A percentile compares a stretch with the other conserved stretches of the same genome.
These are phyloP conservation scores for Phytophthora palmivora DNA, from an alignment of 352 stramenopile species.

Conservation along the genomic window DNA sequence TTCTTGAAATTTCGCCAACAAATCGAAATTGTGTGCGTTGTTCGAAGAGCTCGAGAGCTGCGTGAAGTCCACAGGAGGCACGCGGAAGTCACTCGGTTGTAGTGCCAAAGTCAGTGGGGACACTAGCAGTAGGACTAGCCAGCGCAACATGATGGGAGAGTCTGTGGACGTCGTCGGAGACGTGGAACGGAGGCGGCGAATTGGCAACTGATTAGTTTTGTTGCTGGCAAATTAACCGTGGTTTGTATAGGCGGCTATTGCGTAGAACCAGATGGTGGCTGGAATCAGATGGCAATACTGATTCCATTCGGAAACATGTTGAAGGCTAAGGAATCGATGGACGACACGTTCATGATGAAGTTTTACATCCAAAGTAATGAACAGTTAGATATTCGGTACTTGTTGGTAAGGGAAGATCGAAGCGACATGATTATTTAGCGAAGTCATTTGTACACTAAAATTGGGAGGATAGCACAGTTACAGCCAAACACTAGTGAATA, in stretches of 20 bases:
- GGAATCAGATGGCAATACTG: slow-evolving; percentile 21
- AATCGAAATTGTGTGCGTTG: slow-evolving; percentile 41
- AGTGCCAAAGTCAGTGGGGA: slow-evolving; percentile 19
- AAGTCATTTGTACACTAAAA: slow-evolving; percentile 7
- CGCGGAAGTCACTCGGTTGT: slow-evolving; percentile 51
- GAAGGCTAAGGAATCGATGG: slow-evolving; percentile 15
- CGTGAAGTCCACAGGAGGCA: slow-evolving; percentile 66
- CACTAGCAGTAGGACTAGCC: slow-evolving; percentile 24
- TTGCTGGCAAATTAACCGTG: slow-evolving; percentile 13
- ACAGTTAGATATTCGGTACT: slow-evolving; percentile 6
- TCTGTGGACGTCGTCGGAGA: slow-evolving; percentile 24
- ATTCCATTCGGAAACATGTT: slow-evolving; percentile 19
- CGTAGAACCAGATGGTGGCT: slow-evolving; percentile 15
- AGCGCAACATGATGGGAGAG: slow-evolving; percentile 28
- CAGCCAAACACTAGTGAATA: slow-evolving; percentile 17
- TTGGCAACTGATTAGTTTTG: slow-evolving; percentile 25
- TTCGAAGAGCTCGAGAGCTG: slow-evolving; percentile 40
- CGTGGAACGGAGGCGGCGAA: slow-evolving; percentile 19
- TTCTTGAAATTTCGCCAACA: slow-evolving; percentile 62
- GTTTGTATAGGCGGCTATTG: slow-evolving; percentile 26
- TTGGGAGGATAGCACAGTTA: neutral
- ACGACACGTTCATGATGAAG: neutral
- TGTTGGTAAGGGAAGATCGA: slow-evolving; percentile 9
- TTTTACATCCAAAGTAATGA: slow-evolving; percentile 12
- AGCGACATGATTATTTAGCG: slow-evolving; percentile 11